Base-by-base conservation (phyloP, 257 asterid genomes). In the Paraleonurus japonicus region DNA sequence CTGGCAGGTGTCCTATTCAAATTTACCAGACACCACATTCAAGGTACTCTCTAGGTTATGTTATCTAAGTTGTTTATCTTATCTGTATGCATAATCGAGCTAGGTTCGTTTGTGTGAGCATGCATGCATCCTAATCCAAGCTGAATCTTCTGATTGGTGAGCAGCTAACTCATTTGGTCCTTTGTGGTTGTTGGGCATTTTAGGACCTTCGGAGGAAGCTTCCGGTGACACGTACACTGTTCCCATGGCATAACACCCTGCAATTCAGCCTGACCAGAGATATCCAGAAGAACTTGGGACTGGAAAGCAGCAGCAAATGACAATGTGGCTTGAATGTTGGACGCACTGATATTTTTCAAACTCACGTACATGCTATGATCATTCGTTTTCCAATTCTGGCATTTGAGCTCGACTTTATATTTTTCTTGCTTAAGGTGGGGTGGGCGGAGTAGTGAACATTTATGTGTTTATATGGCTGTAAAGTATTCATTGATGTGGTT, bases 141-240 rank as follows among this genome's bases (percentile, higher is more conserved):
- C 51, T 70, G 24, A 39, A 63, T 35, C 67, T 16, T 69, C 33
- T 69, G 64, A 32, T 61, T 13, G 65, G 33, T 48, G 43, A 33
- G 7, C 72, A 35, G 2, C 43, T 35, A 35, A 35, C 43, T 35
- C 43, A 35, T 35, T 35, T 37, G 20, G 22, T 35, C 68, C 19
- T 24, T 28, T 70, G 2, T 32, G 45, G 17, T 35, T 1, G 17
- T 35, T 1, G 22, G 65, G 20, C 72, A 8, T 26, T 76, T 41
- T 89, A 93, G 99, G 99, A 94, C 77, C 92, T 94, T 59, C 90
- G 97, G 73, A 85, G 99, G 79, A 94, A 94, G 90, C 96, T 94
- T 76, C 99, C 99, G 0, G 97, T 94, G 71, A 94, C 96, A 5
- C 96, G 97, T 23, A 94, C 97, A 2, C 79, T 88, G 68, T 94